Conservation (phyloP, 345 rosid species). For the Brassica napus region DNA sequence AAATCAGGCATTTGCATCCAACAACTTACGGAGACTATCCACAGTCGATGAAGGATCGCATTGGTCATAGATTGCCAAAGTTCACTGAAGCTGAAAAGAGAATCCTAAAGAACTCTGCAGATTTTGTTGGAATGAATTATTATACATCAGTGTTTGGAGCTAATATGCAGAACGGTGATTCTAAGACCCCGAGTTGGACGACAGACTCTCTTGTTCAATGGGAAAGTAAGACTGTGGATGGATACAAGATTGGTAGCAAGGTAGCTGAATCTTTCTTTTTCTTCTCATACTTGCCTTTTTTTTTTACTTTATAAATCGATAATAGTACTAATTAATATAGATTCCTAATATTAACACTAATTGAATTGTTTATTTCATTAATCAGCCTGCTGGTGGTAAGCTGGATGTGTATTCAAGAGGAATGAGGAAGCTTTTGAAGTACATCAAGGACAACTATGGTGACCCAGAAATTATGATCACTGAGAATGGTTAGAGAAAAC, state of each 20-base stretch:
- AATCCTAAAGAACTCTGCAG: slow-evolving; percentile 42
- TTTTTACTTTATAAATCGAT: neutral
- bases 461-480: slow-evolving; percentile 47
- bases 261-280: neutral
- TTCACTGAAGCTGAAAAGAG: slow-evolving; percentile 42
- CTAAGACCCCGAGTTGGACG: slow-evolving; percentile 35
- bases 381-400: slow-evolving; percentile 32
- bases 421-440: slow-evolving; percentile 40
- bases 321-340: neutral
- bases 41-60: slow-evolving; percentile 41
- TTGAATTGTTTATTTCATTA: neutral
- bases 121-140: slow-evolving; percentile 55
- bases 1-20: slow-evolving; percentile 47
- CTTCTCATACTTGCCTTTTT: neutral
- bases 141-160: slow-evolving; percentile 39
- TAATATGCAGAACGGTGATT: neutral
- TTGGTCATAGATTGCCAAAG: slow-evolving; percentile 48
- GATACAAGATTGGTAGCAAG: slow-evolving; percentile 35
- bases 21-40: slow-evolving; percentile 54
- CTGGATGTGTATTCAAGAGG: slow-evolving; percentile 36
- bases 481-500: slow-evolving; percentile 50
- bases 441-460: slow-evolving; percentile 43
- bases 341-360: neutral
- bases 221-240: slow-evolving; percentile 41
- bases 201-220: slow-evolving; percentile 40